Conservation (phyloP, 2,329 filamentous ascomycete genomes). For the Hymenotorrendiella dingleyae region DNA sequence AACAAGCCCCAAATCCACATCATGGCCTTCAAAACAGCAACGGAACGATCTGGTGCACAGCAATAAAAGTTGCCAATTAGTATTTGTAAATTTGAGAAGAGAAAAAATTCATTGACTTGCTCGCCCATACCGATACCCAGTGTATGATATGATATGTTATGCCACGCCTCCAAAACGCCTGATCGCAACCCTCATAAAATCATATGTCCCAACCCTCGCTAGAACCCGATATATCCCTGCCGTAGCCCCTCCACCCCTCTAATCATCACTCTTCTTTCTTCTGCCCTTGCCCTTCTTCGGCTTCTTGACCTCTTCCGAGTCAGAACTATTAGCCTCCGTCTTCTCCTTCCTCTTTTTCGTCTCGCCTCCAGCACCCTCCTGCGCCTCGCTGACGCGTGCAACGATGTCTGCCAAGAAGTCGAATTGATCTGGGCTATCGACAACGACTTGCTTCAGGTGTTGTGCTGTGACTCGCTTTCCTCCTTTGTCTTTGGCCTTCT, state of each 20-base stretch:
- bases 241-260: not conserved
- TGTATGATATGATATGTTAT: not conserved
- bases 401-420: constrained; percentile 93
- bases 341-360: constrained; percentile 20
- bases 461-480: constrained; percentile 85
- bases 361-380: constrained; percentile 26
- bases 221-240: not conserved
- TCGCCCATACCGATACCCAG: not conserved
- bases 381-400: constrained; percentile 64
- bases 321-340: constrained; percentile 12
- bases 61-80: no score
- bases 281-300: constrained; percentile 25
- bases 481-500: constrained; percentile 73
- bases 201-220: not conserved
- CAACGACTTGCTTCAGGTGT: constrained; percentile 88
- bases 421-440: constrained; percentile 76
- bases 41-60: no score
- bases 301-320: constrained; percentile 23
- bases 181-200: not conserved
- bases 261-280: constrained; percentile 19
- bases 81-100: constrained; percentile 1
- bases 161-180: not conserved
- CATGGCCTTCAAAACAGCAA: no score
- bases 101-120: constrained; percentile 8
- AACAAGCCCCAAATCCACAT: no score